phyloP scores from a whole-genome alignment of 148 eudicot genomes.

The Fallopia convolvulus region DNA sequence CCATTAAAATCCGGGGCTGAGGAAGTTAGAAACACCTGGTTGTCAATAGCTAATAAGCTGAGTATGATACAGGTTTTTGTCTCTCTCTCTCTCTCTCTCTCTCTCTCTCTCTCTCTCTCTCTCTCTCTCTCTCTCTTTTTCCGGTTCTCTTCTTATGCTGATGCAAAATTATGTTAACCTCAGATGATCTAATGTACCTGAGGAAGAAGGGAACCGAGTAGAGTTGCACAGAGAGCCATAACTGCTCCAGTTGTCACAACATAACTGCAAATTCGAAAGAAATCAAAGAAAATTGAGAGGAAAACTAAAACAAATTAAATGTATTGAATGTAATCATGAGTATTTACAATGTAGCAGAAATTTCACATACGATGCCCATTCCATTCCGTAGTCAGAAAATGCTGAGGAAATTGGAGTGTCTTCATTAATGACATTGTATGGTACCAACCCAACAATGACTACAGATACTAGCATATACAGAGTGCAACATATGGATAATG shows the following conservation, averaged over 20 bases:
- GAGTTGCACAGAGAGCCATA: constrained; percentile 59
- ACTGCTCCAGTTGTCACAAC: constrained; percentile 57
- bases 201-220: constrained; percentile 66
- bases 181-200: constrained; percentile 33
- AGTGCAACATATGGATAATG: constrained; percentile 48
- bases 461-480: constrained; percentile 59
- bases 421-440: constrained; percentile 45
- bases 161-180: constrained; percentile 1
- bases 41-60: neutral
- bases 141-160: neutral
- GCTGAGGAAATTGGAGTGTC: constrained; percentile 75
- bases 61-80: neutral
- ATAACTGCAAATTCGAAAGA: constrained; percentile 31
- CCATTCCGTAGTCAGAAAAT: constrained; percentile 52
- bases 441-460: constrained; percentile 62
- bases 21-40: constrained; percentile 12
- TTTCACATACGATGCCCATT: constrained; percentile 63
- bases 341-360: neutral
- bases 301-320: neutral
- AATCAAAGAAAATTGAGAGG: neutral
- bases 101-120: too few species aligned
- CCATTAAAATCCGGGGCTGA: constrained; percentile 92
- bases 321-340: neutral
- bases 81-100: too few species aligned
- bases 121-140: neutral